A percentile compares a stretch with the other conserved stretches of the same genome.
Evolutionary conservation across 2,329 filamentous ascomycete species (phyloP).

Genomic region (Fusarium sp.): DNA sequence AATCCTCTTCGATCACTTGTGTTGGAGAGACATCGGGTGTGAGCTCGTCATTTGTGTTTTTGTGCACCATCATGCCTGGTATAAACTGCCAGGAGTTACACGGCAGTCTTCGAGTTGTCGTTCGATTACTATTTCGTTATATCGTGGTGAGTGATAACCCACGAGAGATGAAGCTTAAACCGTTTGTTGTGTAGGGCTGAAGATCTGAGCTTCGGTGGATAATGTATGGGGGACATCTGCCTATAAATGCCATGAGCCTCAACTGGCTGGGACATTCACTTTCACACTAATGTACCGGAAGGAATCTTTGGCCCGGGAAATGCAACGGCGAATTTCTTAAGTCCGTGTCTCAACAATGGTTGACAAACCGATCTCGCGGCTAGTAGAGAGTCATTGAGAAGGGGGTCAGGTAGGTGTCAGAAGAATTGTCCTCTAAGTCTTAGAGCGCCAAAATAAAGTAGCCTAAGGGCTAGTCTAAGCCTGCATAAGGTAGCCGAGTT

Average conservation of each 20-base stretch:
- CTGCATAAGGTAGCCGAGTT: background rate
- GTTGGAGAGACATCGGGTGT: constrained; percentile 13
- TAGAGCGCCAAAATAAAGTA: background rate
- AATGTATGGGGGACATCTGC: background rate
- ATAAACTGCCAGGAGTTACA: background rate
- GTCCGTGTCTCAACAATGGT: constrained; percentile 20
- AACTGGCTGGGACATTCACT: background rate
- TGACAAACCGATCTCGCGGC: constrained; percentile 1
- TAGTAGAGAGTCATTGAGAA: constrained; percentile 12
- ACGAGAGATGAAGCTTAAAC: background rate
- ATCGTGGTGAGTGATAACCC: background rate
- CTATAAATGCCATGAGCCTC: constrained; percentile 12
- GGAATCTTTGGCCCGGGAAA: background rate
- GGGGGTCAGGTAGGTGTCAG: background rate
- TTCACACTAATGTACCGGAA: constrained; percentile 14
- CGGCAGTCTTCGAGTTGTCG: background rate
- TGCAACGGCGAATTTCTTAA: constrained; percentile 24
- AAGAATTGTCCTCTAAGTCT: background rate
- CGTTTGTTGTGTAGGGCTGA: background rate
- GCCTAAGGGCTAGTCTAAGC: background rate
- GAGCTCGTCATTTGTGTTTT: constrained; percentile 21
- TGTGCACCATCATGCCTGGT: constrained; percentile 24
- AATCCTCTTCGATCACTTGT: constrained; percentile 1
- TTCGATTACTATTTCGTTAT: background rate
- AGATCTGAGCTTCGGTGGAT: background rate